Evolutionary conservation across 352 stramenopile genomes (phyloP), one percentile per base, ranked within the genome.

Genomic region (Phytopythium delawarense): DNA sequence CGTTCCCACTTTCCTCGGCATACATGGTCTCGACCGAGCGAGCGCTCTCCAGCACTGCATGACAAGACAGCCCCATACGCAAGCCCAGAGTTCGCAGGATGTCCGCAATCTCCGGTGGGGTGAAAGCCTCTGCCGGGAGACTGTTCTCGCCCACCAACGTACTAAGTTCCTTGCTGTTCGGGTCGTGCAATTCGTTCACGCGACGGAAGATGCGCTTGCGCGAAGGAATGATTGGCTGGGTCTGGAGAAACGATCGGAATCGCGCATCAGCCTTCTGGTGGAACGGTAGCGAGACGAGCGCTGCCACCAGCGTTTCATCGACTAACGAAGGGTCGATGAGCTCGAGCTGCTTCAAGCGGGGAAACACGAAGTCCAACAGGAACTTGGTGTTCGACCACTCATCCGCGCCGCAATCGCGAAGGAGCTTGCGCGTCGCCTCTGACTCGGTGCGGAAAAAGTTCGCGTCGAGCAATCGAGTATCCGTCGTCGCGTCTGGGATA

Each of bases 41-140:
- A 25, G 84, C 81, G 61, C 81, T 91, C 54, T 93, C 82, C 32
- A 91, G 42, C 16, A 93, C 79, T 39, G 81, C 80, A 57, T 88
- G 80, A 30, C 81, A 90, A 7, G 84, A 91, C 39, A 93, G 53
- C 20, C 63, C 75, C 20, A 74, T 81, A 25, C 78, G 79, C 56
- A 93, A 67, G 0, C 84, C 84, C 1, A 91, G 60, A 2, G 71
- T 72, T 18, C 71, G 74, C 50, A 93, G 45, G 57, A 88, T 81
- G 5, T 78, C 70, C 54, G 91, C 65, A 16, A 87, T 74, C 7
- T 72, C 61, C 32, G 67, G 64, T 7, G 58, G 74, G 18, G 78
- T 83, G 55, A 93, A 88, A 2, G 65, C 63, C 16, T 72, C 37
- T 23, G 67, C 66, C n/a, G 84, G 82, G 15, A 93, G 66, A 61